A percentile compares a stretch with the other conserved stretches of the same genome.
phyloP scores from a whole-genome alignment of 2,329 filamentous ascomycete species.

The Geosmithia flava region DNA sequence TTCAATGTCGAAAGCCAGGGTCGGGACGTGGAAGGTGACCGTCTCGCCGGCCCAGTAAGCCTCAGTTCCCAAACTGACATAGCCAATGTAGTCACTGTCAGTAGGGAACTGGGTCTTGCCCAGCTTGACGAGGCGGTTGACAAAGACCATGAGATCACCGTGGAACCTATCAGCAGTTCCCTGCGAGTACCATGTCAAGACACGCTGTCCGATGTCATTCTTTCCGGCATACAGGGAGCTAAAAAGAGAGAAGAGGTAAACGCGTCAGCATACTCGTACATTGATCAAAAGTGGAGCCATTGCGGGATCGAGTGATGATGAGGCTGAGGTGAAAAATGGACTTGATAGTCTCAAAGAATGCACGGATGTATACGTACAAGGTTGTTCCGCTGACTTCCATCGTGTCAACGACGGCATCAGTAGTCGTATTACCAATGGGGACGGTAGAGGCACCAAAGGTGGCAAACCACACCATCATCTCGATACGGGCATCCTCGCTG shows the following conservation, averaged over 20 bases:
- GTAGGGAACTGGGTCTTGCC: conserved; percentile 21
- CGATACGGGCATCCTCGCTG: conserved; percentile 29
- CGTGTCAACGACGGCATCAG: conserved; percentile 15
- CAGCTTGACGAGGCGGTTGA: conserved; percentile 24
- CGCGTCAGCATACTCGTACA: conserved; percentile 3
- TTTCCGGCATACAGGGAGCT: conserved; percentile 27
- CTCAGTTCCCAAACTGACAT: conserved; percentile 39
- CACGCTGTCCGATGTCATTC: conserved; percentile 27
- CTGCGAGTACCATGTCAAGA: conserved; percentile 35
- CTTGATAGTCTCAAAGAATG: not conserved
- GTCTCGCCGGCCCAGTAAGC: conserved; percentile 26
- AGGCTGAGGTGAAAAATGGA: not conserved
- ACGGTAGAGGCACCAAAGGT: conserved; percentile 31
- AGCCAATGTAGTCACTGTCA: conserved; percentile 32
- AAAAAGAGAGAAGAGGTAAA: not conserved
- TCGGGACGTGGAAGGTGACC: conserved; percentile 34
- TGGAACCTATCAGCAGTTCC: conserved; percentile 24
- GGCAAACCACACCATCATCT: conserved; percentile 47
- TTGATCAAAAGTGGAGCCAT: no score
- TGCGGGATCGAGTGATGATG: no score
- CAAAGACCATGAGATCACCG: conserved; percentile 31
- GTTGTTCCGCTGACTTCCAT: conserved; percentile 24
- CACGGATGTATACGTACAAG: conserved; percentile 21
- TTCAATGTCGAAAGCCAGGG: conserved; percentile 22
- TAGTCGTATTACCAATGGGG: conserved; percentile 27